Conservation (phyloP, 202 grass and related monocot genomes). For the Digitaria exilis region DNA sequence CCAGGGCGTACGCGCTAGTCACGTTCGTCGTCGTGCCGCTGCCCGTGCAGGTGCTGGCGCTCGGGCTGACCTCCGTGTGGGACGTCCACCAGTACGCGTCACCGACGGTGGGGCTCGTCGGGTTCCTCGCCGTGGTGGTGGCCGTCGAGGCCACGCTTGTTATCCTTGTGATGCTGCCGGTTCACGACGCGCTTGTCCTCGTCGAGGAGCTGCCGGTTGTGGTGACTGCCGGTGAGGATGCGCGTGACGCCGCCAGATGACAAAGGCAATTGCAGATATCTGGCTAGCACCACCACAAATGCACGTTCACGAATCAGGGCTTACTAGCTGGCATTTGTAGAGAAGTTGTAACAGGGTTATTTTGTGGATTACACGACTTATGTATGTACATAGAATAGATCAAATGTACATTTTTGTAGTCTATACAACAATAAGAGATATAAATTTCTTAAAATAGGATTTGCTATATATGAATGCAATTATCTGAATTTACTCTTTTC, state of each 20-base stretch:
- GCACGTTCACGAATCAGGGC: not conserved
- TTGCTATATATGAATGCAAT: no score
- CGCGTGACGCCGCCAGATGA: not conserved
- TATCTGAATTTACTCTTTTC: no score
- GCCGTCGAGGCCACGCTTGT: not conserved
- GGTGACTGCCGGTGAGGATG: not conserved
- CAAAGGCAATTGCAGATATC: not conserved
- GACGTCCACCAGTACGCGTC: constrained; percentile 12
- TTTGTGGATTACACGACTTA: not conserved
- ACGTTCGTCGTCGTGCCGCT: constrained; percentile 27
- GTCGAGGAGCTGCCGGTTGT: not conserved
- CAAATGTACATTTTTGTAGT: constrained; percentile 20
- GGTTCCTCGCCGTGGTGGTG: constrained; percentile 13
- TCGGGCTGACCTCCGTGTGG: constrained; percentile 39
- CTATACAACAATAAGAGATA: not conserved
- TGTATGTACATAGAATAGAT: not conserved
- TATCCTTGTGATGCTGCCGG: constrained; percentile 46
- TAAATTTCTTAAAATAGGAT: not conserved
- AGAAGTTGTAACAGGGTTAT: not conserved
- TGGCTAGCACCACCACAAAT: not conserved
- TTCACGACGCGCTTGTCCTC: constrained; percentile 38
- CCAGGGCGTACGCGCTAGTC: constrained; percentile 32
- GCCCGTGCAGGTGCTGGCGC: constrained; percentile 38
- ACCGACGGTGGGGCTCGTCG: constrained; percentile 12
- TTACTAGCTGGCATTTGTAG: not conserved